Base-by-base conservation (phyloP, 1,139 yeast species). In the Candida sojae region DNA sequence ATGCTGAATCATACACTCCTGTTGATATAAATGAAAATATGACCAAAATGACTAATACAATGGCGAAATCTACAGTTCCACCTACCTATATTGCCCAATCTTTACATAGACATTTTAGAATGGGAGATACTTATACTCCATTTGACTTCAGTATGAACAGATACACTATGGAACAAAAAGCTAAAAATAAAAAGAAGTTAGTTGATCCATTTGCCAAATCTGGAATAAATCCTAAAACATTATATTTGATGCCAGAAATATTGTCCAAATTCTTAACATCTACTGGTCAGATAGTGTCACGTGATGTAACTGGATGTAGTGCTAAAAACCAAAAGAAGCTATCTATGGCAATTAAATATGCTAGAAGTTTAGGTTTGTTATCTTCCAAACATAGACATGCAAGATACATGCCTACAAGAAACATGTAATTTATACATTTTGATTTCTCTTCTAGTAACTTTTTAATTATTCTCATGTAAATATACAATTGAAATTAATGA, bases 141-240 rank as follows among this genome's bases (percentile, higher is more conserved):
- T 86, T 85, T 68, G 92, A 86, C 66, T 86, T 86, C 55, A 82
- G 88, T 39, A 66, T 79, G 60, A 80, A 83, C 43, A 80, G 78
- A 53, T 59, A 79, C 37, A 68, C 66, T 57, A 69, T 77, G 67
- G 73, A 73, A 43, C 49, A 53, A 47, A 51, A 37, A 52, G 38
- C 52, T 54, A 48, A 53, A 52, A 55, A 41, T 49, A 55, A 48
- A 54, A 57, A 44, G 48, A 49, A 46, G 12, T 25, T 31, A 28
- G 17, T 13, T 8, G 57, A 80, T 52, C 73, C 77, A 12, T 84
- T 84, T 61, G 81, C 78, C 53, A 68, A 73, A 45, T 71, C 77
- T 43, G 86, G 83, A 13, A 74, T 85, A 40, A 80, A 86, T 56
- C 92, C 93, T 26, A 64, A 79, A 43, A 83, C 81, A 59, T 76